phyloP scores from a whole-genome alignment of 129 eudicot genomes.

The Lactuca sativa region DNA sequence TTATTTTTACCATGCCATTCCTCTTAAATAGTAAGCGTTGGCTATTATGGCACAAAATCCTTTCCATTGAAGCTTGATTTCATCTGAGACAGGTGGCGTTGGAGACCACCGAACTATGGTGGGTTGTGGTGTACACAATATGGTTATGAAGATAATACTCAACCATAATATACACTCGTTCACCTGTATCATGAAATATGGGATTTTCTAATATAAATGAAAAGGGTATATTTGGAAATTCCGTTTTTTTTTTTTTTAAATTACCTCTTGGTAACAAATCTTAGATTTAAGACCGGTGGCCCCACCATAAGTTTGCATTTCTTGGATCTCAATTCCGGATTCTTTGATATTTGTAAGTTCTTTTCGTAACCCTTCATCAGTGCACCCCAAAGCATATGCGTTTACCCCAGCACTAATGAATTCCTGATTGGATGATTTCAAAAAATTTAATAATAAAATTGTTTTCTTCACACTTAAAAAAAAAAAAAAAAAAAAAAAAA shows the following conservation, averaged over 20 bases:
- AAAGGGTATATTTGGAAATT: background rate
- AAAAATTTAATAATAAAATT: slow-evolving; percentile 16
- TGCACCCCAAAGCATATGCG: slow-evolving; percentile 92
- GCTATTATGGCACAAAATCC: slow-evolving; percentile 97
- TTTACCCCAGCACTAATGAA: slow-evolving; percentile 95
- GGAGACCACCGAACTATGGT: slow-evolving; percentile 93
- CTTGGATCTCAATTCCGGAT: slow-evolving; percentile 72
- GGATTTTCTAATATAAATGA: too few relatives aligned
- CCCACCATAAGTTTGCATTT: slow-evolving; percentile 70
- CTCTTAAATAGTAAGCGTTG: slow-evolving; percentile 82
- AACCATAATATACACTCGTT: slow-evolving; percentile 96
- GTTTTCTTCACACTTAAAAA: background rate
- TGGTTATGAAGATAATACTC: slow-evolving; percentile 89
- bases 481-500: background rate
- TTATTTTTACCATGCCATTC: slow-evolving; percentile 92
- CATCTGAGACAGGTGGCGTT: slow-evolving; percentile 81
- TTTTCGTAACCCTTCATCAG: slow-evolving; percentile 76
- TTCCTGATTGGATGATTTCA: slow-evolving; percentile 46
- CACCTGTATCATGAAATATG: slow-evolving; percentile 46
- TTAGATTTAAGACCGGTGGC: slow-evolving; percentile 69
- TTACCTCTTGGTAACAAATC: slow-evolving; percentile 75
- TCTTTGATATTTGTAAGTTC: slow-evolving; percentile 83
- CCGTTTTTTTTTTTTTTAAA: slow-evolving; percentile 8
- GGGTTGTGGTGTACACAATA: slow-evolving; percentile 96
- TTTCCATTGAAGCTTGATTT: slow-evolving; percentile 76